These are phyloP conservation scores for Catunica adiposa DNA, from an alignment of 2,329 filamentous ascomycete genomes.

Conservation along the genomic window DNA sequence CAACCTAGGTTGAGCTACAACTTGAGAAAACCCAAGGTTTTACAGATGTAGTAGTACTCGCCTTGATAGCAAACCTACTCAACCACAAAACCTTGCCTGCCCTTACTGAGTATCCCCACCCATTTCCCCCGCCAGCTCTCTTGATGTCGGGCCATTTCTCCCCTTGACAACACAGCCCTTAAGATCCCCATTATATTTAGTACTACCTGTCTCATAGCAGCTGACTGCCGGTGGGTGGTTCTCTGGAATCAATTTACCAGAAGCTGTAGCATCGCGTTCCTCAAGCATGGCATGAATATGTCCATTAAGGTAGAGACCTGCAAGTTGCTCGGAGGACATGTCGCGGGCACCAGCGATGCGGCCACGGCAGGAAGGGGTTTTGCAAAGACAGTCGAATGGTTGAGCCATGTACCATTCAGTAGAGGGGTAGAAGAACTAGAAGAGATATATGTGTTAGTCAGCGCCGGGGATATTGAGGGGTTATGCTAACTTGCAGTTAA, in stretches of 20 bases:
- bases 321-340: slow-evolving; percentile 37
- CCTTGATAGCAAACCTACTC: too few species aligned
- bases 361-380: slow-evolving; percentile 39
- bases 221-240: slow-evolving; percentile 22
- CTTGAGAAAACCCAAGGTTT: too few species aligned
- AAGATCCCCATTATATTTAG: background rate
- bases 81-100: too few species aligned
- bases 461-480: background rate
- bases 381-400: slow-evolving; percentile 50
- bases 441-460: background rate
- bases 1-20: too few species aligned
- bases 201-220: slow-evolving; percentile 4
- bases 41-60: background rate
- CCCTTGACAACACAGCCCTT: slow-evolving; percentile 12
- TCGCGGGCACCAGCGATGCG: slow-evolving; percentile 45
- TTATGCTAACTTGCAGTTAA: slow-evolving; percentile 35
- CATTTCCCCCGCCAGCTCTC: slow-evolving; percentile 45
- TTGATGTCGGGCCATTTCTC: slow-evolving; percentile 32
- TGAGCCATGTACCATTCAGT: slow-evolving; percentile 63
- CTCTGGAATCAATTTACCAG: slow-evolving; percentile 15
- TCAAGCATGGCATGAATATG: slow-evolving; percentile 42
- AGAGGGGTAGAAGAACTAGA: slow-evolving; percentile 55
- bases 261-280: slow-evolving; percentile 20
- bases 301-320: slow-evolving; percentile 43
- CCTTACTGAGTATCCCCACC: slow-evolving; percentile 37